Conservation (phyloP, 768 basidiomycete genomes). For the Dentipellis fragilis region DNA sequence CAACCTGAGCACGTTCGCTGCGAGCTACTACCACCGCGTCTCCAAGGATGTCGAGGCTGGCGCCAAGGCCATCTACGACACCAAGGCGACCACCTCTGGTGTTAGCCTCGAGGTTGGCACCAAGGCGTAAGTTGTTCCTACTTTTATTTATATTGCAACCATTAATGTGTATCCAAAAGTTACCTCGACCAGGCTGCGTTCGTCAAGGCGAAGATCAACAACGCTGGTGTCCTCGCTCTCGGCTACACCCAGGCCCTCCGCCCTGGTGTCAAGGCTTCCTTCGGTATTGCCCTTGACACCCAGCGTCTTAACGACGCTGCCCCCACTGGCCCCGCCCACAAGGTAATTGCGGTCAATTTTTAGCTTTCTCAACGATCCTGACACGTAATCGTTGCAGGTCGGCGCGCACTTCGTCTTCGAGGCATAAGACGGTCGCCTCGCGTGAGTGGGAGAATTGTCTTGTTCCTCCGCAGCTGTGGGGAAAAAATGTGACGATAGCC, state of each 20-base stretch:
- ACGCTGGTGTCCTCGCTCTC: constrained; percentile 81
- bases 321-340: constrained; percentile 60
- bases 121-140: constrained; percentile 61
- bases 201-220: constrained; percentile 99
- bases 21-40: constrained; percentile 98
- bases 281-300: constrained; percentile 94
- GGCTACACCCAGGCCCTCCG: constrained; percentile 90
- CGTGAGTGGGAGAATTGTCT: not conserved
- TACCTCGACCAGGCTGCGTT: constrained; percentile 85
- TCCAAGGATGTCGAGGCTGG: constrained; percentile 86
- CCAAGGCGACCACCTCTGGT: constrained; percentile 78
- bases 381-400: not conserved
- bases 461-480: not conserved
- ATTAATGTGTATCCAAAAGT: constrained; percentile 22
- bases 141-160: not conserved
- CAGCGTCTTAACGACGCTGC: constrained; percentile 74
- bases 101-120: constrained; percentile 91
- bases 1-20: constrained; percentile 89
- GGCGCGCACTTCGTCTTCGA: constrained; percentile 14
- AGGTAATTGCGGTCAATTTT: constrained; percentile 31
- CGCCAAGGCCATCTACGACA: constrained; percentile 94
- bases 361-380: not conserved
- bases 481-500: not conserved
- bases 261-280: constrained; percentile 85
- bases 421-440: constrained; percentile 5